Evolutionary conservation across 2,329 filamentous ascomycete species (phyloP).

Genomic region (Paecilomyces sp.): DNA sequence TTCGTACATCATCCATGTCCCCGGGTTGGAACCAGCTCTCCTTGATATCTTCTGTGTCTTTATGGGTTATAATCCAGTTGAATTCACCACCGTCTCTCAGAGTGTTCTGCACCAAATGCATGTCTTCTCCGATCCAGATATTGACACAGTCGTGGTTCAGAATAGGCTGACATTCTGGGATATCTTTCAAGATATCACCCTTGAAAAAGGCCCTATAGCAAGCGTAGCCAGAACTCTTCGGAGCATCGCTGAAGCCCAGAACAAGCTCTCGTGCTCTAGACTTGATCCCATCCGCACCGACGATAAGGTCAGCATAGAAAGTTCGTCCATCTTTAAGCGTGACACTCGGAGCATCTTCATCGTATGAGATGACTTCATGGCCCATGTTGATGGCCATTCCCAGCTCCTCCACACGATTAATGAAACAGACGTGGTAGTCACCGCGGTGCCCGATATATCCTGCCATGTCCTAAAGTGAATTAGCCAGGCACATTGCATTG

Average conservation of each 20-base stretch:
- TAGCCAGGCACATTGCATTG: neutral
- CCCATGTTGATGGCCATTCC: conserved; percentile 6
- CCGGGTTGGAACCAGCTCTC: conserved; percentile 6
- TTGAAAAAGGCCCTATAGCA: conserved; percentile 5
- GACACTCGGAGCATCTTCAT: conserved; percentile 11
- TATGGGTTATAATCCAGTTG: conserved; percentile 49
- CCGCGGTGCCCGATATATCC: conserved; percentile 6
- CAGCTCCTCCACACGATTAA: conserved; percentile 2
- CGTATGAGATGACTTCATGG: conserved; percentile 5
- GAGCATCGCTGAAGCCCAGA: conserved; percentile 5
- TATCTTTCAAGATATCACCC: conserved; percentile 5
- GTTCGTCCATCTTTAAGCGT: conserved; percentile 5
- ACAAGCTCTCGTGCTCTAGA: conserved; percentile 11
- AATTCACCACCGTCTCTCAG: conserved; percentile 46
- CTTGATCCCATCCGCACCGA: conserved; percentile 15
- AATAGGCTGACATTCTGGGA: conserved; percentile 28
- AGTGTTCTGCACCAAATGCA: conserved; percentile 40
- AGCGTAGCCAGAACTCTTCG: conserved; percentile 4
- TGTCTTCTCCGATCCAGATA: conserved; percentile 38
- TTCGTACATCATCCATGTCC: conserved; percentile 5
- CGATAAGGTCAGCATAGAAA: conserved; percentile 11
- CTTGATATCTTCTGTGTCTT: conserved; percentile 19
- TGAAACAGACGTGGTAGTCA: conserved; percentile 5
- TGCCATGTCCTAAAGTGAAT: conserved; percentile 1
- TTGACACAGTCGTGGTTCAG: conserved; percentile 45